Evolutionary conservation across 768 basidiomycete species (phyloP).

Genomic region (Pleurotus citrinopileatus): DNA sequence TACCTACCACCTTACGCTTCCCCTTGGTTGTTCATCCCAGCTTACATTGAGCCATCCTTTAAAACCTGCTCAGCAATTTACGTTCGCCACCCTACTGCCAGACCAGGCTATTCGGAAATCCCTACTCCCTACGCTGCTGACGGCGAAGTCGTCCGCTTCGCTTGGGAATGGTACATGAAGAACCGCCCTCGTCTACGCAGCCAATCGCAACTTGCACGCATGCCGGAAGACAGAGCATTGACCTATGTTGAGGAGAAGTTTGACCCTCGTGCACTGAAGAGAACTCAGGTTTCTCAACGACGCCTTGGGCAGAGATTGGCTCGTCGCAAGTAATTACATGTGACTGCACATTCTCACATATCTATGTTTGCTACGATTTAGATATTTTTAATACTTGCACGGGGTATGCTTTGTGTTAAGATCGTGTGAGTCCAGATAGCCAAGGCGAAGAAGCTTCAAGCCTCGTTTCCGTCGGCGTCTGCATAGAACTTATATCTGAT

Average conservation of each 20-base stretch:
- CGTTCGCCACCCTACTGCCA: constrained; percentile 93
- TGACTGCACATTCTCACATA: neutral
- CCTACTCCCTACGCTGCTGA: constrained; percentile 96
- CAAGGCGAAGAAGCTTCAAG: too few relatives aligned
- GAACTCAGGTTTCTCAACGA: constrained; percentile 2
- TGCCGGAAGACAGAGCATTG: constrained; percentile 63
- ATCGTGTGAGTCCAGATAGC: too few relatives aligned
- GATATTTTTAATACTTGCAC: neutral
- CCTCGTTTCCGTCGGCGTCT: too few relatives aligned
- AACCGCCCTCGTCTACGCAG: constrained; percentile 66
- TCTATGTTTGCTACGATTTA: neutral
- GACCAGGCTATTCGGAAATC: constrained; percentile 94
- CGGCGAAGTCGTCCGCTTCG: constrained; percentile 85
- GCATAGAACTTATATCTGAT: too few relatives aligned
- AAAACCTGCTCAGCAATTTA: constrained; percentile 88
- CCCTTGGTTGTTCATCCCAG: constrained; percentile 91
- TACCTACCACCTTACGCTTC: constrained; percentile 83
- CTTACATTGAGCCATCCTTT: constrained; percentile 86
- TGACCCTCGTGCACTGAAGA: neutral
- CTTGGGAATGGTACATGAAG: constrained; percentile 95
- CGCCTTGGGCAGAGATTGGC: constrained; percentile 8
- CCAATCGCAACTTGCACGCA: constrained; percentile 54
- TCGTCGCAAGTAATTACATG: neutral
- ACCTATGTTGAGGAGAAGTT: constrained; percentile 27
- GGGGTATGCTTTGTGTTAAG: too few relatives aligned